Conservation (phyloP, 2,329 filamentous ascomycete species). For the Coniochaeta sp. region DNA sequence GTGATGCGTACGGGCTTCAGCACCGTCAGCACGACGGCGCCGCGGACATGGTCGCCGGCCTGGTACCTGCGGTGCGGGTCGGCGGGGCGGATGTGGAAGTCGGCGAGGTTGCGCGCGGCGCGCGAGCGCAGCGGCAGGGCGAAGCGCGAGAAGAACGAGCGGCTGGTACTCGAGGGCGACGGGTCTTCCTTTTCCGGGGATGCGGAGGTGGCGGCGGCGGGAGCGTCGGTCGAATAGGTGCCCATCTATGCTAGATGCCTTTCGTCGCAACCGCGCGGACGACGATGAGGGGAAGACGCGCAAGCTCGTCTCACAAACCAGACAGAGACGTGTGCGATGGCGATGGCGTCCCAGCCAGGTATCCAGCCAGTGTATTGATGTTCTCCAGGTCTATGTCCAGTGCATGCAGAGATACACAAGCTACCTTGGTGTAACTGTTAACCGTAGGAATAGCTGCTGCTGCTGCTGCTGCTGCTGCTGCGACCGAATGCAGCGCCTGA, state of each 20-base stretch:
- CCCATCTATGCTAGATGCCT: slow-evolving; percentile 36
- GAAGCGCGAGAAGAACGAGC: slow-evolving; percentile 46
- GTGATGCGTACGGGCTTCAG: slow-evolving; percentile 71
- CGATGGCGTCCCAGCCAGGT: not conserved
- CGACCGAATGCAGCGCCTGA: not conserved
- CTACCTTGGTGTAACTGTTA: too few relatives aligned
- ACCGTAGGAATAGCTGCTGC: not conserved
- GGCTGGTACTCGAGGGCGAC: slow-evolving; percentile 21
- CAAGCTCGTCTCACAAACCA: not conserved
- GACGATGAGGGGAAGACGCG: not conserved
- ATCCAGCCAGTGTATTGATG: not conserved
- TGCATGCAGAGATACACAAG: not conserved
- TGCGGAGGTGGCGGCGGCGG: slow-evolving; percentile 27
- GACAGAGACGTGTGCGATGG: not conserved
- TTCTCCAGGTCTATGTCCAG: too few relatives aligned
- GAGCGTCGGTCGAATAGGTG: slow-evolving; percentile 29
- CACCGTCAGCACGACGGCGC: slow-evolving; percentile 64
- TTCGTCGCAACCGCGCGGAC: not conserved
- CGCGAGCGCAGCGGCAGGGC: slow-evolving; percentile 43
- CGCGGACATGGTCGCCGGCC: slow-evolving; percentile 67
- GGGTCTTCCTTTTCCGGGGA: slow-evolving; percentile 29
- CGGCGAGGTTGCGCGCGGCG: slow-evolving; percentile 54
- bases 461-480: too few relatives aligned
- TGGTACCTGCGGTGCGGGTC: slow-evolving; percentile 72
- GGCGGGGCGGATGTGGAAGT: slow-evolving; percentile 71